Evolutionary conservation across 768 basidiomycete genomes (phyloP).

Genomic region (Epithele typhae): DNA sequence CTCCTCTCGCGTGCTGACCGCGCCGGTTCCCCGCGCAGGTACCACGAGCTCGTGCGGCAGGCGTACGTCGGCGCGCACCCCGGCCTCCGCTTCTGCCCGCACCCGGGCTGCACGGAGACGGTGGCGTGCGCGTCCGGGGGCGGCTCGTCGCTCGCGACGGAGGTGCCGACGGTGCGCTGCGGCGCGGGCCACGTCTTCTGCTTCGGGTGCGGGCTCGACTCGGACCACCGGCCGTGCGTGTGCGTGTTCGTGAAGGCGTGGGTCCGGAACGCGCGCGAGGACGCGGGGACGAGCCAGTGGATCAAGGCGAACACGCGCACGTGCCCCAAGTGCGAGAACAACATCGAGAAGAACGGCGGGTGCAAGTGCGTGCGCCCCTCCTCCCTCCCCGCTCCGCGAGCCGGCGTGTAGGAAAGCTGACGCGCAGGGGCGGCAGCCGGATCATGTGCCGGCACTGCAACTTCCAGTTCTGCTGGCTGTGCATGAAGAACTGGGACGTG

Average conservation of each 20-base stretch:
- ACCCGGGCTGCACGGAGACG: constrained; percentile 89
- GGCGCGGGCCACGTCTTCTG: constrained; percentile 81
- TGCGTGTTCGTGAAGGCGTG: constrained; percentile 86
- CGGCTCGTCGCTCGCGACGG: constrained; percentile 57
- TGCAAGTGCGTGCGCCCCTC: constrained; percentile 79
- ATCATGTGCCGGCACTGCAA: constrained; percentile 99
- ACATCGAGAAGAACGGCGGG: constrained; percentile 99
- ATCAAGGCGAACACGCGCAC: constrained; percentile 99
- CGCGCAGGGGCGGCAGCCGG: constrained; percentile 51
- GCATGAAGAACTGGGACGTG: constrained; percentile 60
- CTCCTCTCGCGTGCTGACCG: no score
- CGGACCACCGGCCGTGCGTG: constrained; percentile 89
- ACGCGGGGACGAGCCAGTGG: constrained; percentile 98
- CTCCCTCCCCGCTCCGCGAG: not conserved
- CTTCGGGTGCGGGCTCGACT: constrained; percentile 88
- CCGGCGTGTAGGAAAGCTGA: not conserved
- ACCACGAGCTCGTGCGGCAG: constrained; percentile 76
- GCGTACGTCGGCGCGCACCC: constrained; percentile 87
- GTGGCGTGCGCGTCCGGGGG: constrained; percentile 80
- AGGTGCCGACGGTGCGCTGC: constrained; percentile 89
- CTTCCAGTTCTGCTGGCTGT: constrained; percentile 98
- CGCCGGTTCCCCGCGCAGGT: no score
- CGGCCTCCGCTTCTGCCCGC: constrained; percentile 89
- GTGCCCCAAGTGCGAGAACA: constrained; percentile 90
- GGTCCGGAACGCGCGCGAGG: constrained; percentile 95